Base-by-base conservation (phyloP, 83 land plant genomes). In the Larix sibirica region DNA sequence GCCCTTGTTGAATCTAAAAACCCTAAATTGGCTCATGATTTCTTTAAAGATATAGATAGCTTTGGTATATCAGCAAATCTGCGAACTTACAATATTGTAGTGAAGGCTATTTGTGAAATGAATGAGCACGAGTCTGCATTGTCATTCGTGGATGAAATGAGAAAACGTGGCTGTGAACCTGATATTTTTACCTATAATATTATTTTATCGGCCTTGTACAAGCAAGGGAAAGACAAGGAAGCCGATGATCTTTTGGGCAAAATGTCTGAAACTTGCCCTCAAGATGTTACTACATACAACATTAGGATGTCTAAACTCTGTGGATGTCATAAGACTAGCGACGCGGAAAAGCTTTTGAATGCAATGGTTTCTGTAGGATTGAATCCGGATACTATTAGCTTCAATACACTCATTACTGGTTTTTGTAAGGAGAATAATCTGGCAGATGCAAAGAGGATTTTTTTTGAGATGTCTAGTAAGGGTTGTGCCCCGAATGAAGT, bases 141-240 rank as follows among this genome's bases (percentile, higher is more conserved):
- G 36, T 33, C 36, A 21, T 28, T 82, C 68, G 8, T 88, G 1
- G 76, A 88, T 71, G 84, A 74, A 71, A 88, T 88, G 90, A 82
- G 80, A 67, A 77, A 75, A 62, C 6, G 5, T 6, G 47, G 47
- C 47, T 42, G 47, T 42, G 47, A 42, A 42, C 47, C 47, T 42
- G 47, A 42, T 42, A 42, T 42, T 42, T 42, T 42, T 42, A 42
- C 47, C 47, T 42, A 42, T 42, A 42, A 42, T 42, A 42, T 7
- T 6, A 42, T 42, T 42, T 42, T 42, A 42, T 42, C 47, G 47
- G 47, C 47, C 47, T 42, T 42, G 47, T 42, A 42, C 47, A 42
- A 42, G 47, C 6, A 42, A 42, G 47, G 8, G 47, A 42, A 42
- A 42, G 8, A 42, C 47, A 42, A 42, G 47, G 8, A 42, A 42